phyloP scores from a whole-genome alignment of 306 rosid genomes.

The Alnus rubra region DNA sequence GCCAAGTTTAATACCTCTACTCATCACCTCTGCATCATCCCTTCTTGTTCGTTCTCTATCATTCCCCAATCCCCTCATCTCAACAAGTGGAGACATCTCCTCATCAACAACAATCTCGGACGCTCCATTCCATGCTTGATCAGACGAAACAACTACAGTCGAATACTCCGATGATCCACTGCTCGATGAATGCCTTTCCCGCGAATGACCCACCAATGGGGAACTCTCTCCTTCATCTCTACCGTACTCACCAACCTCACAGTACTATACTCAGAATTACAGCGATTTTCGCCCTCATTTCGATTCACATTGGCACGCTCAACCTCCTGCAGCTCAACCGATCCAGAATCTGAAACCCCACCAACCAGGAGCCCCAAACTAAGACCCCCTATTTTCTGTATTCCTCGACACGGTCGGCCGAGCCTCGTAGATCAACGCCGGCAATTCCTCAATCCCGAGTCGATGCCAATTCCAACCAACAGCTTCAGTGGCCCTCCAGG shows the following conservation, averaged over 20 bases:
- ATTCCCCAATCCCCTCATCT: constrained; percentile 34
- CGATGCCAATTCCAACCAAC: constrained; percentile 84
- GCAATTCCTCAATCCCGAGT: constrained; percentile 85
- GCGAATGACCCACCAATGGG: constrained; percentile 48
- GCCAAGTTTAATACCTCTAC: constrained; percentile 84
- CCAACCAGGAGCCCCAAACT: constrained; percentile 54
- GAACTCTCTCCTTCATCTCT: constrained; percentile 54
- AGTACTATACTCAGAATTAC: constrained; percentile 18
- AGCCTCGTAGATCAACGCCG: no score
- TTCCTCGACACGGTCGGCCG: no score
- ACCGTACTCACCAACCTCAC: constrained; percentile 28
- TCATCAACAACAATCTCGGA: constrained; percentile 41
- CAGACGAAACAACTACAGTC: constrained; percentile 17
- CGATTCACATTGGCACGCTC: constrained; percentile 30
- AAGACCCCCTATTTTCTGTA: constrained; percentile 31
- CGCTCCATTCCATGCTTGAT: constrained; percentile 28
- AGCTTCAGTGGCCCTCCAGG: constrained; percentile 94
- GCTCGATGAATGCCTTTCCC: constrained; percentile 34
- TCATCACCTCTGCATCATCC: constrained; percentile 40
- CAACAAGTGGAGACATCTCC: constrained; percentile 74
- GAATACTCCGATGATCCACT: constrained; percentile 43
- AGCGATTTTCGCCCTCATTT: constrained; percentile 18
- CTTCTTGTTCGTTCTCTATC: constrained; percentile 40
- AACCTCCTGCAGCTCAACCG: constrained; percentile 73
- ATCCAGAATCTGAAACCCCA: constrained; percentile 58